These are phyloP conservation scores for Boletus insuetus DNA, from an alignment of 768 basidiomycete genomes.

Conservation along the genomic window DNA sequence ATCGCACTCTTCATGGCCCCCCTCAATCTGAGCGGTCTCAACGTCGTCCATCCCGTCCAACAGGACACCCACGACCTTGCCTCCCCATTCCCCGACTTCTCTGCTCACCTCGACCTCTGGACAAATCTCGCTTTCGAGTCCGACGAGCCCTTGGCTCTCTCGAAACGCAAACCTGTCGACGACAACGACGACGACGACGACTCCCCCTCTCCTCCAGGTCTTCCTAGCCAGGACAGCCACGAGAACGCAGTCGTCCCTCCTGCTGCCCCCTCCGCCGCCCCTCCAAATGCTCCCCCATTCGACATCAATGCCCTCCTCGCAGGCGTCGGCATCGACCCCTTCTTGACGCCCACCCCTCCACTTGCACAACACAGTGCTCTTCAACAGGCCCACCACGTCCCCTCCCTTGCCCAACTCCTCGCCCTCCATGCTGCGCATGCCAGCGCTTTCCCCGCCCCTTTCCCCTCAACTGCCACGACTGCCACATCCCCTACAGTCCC, in stretches of 20 bases:
- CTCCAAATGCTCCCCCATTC: constrained; percentile 33
- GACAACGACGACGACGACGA: background rate
- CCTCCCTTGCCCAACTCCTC: constrained; percentile 70
- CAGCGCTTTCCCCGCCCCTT: constrained; percentile 18
- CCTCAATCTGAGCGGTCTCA: constrained; percentile 72
- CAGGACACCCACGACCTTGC: constrained; percentile 52
- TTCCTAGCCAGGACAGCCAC: constrained; percentile 34
- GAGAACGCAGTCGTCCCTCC: constrained; percentile 56
- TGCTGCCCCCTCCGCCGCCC: constrained; percentile 40
- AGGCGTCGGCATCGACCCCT: constrained; percentile 43
- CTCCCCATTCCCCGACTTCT: constrained; percentile 67
- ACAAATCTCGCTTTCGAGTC: constrained; percentile 77
- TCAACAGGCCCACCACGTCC: constrained; percentile 29
- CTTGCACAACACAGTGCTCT: constrained; percentile 27
- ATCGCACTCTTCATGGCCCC: constrained; percentile 46
- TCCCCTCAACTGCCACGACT: constrained; percentile 16
- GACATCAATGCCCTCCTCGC: constrained; percentile 41
- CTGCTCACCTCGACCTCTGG: constrained; percentile 81
- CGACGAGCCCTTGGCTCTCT: constrained; percentile 56
- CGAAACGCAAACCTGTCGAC: constrained; percentile 32
- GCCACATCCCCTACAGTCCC: constrained; percentile 14
- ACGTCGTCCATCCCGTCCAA: constrained; percentile 63
- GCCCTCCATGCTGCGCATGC: constrained; percentile 50
- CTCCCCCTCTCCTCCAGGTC: background rate
- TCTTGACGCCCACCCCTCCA: constrained; percentile 31